Percentiles rank a stretch among this genome's conserved stretches.
Conservation (phyloP, 2,329 filamentous ascomycete genomes). For the Stemphylium lycopersici region DNA sequence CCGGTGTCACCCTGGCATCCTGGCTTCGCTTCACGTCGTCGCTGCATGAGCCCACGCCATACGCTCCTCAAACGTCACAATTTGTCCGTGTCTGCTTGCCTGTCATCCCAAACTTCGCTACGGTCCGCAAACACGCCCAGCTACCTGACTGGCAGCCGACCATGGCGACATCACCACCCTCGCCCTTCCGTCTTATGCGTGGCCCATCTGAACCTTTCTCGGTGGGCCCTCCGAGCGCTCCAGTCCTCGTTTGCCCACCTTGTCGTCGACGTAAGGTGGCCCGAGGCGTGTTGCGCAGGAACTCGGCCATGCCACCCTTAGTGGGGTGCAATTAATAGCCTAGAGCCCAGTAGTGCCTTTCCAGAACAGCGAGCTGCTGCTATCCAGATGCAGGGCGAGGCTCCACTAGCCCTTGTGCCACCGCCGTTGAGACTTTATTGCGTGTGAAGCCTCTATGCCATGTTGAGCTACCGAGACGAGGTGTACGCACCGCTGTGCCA, state of each 20-base stretch:
- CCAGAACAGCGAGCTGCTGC: constrained; percentile 27
- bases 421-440: constrained; percentile 24
- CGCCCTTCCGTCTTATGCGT: constrained; percentile 14
- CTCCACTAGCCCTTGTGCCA: constrained; percentile 22
- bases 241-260: constrained; percentile 15
- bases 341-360: constrained; percentile 29
- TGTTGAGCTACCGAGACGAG: constrained; percentile 11
- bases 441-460: constrained; percentile 11
- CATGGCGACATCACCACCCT: constrained; percentile 19
- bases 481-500: constrained; percentile 25
- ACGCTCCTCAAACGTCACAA: constrained; percentile 29
- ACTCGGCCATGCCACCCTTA: constrained; percentile 23
- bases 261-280: constrained; percentile 26
- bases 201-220: constrained; percentile 13
- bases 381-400: constrained; percentile 24
- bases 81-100: constrained; percentile 19
- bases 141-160: constrained; percentile 12
- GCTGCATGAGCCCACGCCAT: constrained; percentile 21
- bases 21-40: constrained; percentile 21
- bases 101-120: constrained; percentile 20
- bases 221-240: constrained; percentile 15
- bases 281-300: constrained; percentile 30
- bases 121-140: constrained; percentile 22
- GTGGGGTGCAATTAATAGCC: constrained; percentile 24
- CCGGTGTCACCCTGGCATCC: constrained; percentile 15